Percentiles rank a stretch among this genome's conserved stretches.
Conservation (phyloP, 805 yeast genomes). For the Ogataea trehaloabstinens region DNA sequence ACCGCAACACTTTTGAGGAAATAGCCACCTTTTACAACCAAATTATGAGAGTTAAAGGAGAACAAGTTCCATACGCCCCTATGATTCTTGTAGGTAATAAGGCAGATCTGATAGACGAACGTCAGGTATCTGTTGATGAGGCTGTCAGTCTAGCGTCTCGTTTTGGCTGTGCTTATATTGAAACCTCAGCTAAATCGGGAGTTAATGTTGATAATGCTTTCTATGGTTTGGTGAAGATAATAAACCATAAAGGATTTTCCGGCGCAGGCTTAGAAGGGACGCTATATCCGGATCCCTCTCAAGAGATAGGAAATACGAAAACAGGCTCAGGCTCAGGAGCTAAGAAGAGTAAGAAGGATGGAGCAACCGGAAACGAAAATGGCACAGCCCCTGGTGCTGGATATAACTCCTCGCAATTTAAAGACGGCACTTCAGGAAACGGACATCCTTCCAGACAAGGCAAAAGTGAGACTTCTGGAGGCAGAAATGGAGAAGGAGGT, state of each 20-base stretch:
- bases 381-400: conserved; percentile 2
- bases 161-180: conserved; percentile 74
- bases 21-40: conserved; percentile 62
- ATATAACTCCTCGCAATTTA: not conserved
- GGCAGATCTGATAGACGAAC: conserved; percentile 59
- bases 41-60: conserved; percentile 47
- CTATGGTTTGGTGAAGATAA: conserved; percentile 34
- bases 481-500: conserved; percentile 1
- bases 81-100: conserved; percentile 77
- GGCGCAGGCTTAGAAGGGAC: conserved; percentile 29
- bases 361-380: not conserved
- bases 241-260: conserved; percentile 23
- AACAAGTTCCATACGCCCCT: conserved; percentile 63
- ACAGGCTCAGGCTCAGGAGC: conserved; percentile 5
- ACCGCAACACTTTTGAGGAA: conserved; percentile 82
- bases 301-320: conserved; percentile 22
- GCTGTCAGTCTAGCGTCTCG: conserved; percentile 61
- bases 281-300: conserved; percentile 23
- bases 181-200: conserved; percentile 90
- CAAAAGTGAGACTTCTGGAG: not conserved
- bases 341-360: conserved; percentile 15
- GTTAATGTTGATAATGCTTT: conserved; percentile 60
- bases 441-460: not conserved
- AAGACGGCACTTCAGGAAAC: conserved; percentile 1
- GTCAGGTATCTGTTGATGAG: conserved; percentile 62